Percentiles rank a stretch among this genome's conserved stretches.
Conservation (phyloP, 768 basidiomycete species). For the Gymnopilus junonius region DNA sequence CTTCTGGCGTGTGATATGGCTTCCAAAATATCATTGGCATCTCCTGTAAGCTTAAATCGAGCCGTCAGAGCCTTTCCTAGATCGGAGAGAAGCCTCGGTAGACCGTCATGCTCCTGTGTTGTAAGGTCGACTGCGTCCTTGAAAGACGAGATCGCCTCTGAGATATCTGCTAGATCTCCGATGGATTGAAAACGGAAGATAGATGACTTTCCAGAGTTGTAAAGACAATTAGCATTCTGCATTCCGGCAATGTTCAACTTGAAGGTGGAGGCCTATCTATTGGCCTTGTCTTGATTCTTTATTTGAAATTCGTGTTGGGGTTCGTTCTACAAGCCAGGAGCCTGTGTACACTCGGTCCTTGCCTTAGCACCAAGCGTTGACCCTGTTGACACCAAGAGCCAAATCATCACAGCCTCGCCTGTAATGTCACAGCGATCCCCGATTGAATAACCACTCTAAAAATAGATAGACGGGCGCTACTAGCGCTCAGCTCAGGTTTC, state of each 20-base stretch:
- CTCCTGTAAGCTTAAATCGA: neutral
- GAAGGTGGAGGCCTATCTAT: too few species aligned
- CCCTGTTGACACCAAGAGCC: too few species aligned
- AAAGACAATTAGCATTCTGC: conserved; percentile 1
- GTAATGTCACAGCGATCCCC: too few species aligned
- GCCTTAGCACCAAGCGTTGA: too few species aligned
- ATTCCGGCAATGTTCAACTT: too few species aligned
- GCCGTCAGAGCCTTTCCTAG: conserved; percentile 14
- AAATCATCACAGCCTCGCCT: too few species aligned
- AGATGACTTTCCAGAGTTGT: conserved; percentile 23
- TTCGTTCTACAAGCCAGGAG: too few species aligned
- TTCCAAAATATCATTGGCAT: neutral
- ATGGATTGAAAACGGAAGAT: conserved; percentile 22
- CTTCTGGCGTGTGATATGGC: neutral
- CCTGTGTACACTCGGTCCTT: too few species aligned
- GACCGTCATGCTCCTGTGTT: neutral
- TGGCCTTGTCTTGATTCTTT: too few species aligned
- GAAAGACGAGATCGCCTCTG: conserved; percentile 9
- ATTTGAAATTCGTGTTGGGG: neutral
- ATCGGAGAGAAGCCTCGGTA: neutral
- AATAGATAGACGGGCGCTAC: too few species aligned
- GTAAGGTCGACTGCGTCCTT: neutral
- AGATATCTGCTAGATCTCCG: conserved; percentile 21
- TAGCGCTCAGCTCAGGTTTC: too few species aligned
- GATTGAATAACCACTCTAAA: too few species aligned